Evolutionary conservation across 1,284 basidiomycete genomes (phyloP).

Genomic region (Ustilago curta): DNA sequence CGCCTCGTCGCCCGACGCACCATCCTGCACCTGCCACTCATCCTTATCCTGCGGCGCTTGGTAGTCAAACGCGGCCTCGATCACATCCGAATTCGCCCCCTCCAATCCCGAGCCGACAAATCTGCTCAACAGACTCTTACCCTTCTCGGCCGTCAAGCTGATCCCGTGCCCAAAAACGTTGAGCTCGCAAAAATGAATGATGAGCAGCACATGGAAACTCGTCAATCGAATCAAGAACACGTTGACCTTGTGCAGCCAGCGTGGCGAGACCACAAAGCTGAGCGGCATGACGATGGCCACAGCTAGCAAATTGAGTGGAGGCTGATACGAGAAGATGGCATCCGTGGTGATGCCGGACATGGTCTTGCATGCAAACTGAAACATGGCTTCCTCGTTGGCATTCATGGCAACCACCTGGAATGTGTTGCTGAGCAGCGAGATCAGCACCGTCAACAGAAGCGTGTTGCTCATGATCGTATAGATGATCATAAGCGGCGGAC

Average conservation of each 20-base stretch:
- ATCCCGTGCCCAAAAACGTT: conserved; percentile 71
- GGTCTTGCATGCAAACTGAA: conserved; percentile 78
- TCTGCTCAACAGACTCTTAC: conserved; percentile 31
- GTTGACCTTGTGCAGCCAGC: conserved; percentile 75
- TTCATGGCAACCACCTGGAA: conserved; percentile 91
- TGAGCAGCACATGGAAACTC: conserved; percentile 84
- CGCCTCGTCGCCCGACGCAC: conserved; percentile 19
- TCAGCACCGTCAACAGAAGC: conserved; percentile 76
- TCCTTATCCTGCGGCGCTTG: conserved; percentile 24
- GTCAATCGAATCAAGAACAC: conserved; percentile 75
- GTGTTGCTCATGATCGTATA: conserved; percentile 75
- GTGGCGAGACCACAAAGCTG: conserved; percentile 48
- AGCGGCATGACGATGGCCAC: conserved; percentile 53
- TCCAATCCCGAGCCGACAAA: conserved; percentile 31
- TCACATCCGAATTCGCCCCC: conserved; percentile 33
- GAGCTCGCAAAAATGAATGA: conserved; percentile 85
- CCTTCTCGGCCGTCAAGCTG: conserved; percentile 56
- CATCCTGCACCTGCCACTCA: conserved; percentile 23
- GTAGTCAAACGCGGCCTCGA: conserved; percentile 50
- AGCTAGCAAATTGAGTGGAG: conserved; percentile 75
- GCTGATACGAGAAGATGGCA: conserved; percentile 90
- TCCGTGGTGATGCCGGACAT: conserved; percentile 81
- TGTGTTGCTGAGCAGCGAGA: conserved; percentile 89
- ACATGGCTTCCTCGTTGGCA: conserved; percentile 92
- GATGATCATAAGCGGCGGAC: conserved; percentile 82